A percentile compares a stretch with the other conserved stretches of the same genome.
Conservation (phyloP, 257 asterid genomes). For the Dorcoceras hygrometricum region DNA sequence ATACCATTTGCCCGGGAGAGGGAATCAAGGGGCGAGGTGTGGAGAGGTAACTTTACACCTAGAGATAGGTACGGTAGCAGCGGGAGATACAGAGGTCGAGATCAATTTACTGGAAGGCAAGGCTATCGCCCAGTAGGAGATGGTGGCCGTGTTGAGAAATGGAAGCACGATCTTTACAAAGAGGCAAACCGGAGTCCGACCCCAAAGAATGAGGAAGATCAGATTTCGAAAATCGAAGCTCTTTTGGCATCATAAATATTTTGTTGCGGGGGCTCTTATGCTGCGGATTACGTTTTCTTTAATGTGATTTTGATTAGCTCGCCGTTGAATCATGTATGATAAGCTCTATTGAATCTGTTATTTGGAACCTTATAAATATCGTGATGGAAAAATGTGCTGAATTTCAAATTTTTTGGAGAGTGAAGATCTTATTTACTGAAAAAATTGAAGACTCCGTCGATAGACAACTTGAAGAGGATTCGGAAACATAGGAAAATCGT, state of each 20-base stretch:
- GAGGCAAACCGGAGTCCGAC: conserved; percentile 75
- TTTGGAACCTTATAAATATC: background rate
- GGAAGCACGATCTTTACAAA: conserved; percentile 87
- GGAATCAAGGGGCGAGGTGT: conserved; percentile 36
- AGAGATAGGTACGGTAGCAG: conserved; percentile 37
- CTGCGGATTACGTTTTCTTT: background rate
- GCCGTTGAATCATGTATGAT: background rate
- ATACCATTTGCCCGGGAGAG: conserved; percentile 46
- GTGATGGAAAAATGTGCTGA: background rate
- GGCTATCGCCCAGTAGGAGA: conserved; percentile 32
- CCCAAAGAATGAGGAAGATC: conserved; percentile 83
- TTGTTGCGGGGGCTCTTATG: background rate
- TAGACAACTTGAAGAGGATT: too few relatives aligned
- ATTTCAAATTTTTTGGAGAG: background rate
- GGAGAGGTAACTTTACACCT: conserved; percentile 51
- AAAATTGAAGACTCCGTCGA: too few relatives aligned
- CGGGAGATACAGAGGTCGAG: conserved; percentile 45
- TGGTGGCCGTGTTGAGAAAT: conserved; percentile 63
- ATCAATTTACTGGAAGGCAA: conserved; percentile 43
- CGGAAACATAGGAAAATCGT: too few relatives aligned
- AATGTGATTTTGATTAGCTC: background rate
- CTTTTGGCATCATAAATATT: conserved; percentile 52
- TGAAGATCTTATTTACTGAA: too few relatives aligned
- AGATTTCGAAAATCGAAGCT: conserved; percentile 76
- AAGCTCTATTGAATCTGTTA: background rate